phyloP scores from a whole-genome alignment of 2,329 filamentous ascomycete genomes.

The Pseudophaeomoniella oleicola region DNA sequence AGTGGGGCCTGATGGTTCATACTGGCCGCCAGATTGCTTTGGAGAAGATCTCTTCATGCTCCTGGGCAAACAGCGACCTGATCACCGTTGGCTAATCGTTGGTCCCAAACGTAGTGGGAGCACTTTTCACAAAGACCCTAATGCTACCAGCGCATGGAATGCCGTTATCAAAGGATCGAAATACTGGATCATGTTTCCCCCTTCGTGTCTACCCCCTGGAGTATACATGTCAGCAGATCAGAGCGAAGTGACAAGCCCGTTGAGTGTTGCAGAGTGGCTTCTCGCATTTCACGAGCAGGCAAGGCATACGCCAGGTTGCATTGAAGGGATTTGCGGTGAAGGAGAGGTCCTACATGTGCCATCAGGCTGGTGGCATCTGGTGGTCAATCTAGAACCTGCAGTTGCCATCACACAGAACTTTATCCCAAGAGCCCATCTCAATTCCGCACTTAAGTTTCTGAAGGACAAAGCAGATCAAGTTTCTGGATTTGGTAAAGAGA shows the following conservation, averaged over 20 bases:
- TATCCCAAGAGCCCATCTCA: conserved; percentile 60
- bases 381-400: conserved; percentile 72
- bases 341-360: conserved; percentile 89
- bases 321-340: conserved; percentile 69
- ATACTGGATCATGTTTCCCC: conserved; percentile 98
- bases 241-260: conserved; percentile 81
- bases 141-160: conserved; percentile 72
- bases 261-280: conserved; percentile 95
- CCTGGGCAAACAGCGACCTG: conserved; percentile 63
- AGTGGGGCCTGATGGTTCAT: conserved; percentile 41
- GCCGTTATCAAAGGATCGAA: conserved; percentile 79
- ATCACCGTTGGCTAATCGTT: conserved; percentile 84
- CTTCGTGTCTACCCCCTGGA: conserved; percentile 51
- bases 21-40: conserved; percentile 74
- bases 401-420: conserved; percentile 95
- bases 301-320: conserved; percentile 57
- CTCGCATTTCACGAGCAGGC: conserved; percentile 79
- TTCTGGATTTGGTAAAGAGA: conserved; percentile 63
- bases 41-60: conserved; percentile 74
- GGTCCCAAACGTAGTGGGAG: conserved; percentile 77
- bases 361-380: conserved; percentile 92
- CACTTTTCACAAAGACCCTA: conserved; percentile 80
- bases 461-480: conserved; percentile 72
- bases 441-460: conserved; percentile 65
- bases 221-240: conserved; percentile 82